These are phyloP conservation scores for Yarrowia divulgata DNA, from an alignment of 805 yeast genomes.

Conservation along the genomic window DNA sequence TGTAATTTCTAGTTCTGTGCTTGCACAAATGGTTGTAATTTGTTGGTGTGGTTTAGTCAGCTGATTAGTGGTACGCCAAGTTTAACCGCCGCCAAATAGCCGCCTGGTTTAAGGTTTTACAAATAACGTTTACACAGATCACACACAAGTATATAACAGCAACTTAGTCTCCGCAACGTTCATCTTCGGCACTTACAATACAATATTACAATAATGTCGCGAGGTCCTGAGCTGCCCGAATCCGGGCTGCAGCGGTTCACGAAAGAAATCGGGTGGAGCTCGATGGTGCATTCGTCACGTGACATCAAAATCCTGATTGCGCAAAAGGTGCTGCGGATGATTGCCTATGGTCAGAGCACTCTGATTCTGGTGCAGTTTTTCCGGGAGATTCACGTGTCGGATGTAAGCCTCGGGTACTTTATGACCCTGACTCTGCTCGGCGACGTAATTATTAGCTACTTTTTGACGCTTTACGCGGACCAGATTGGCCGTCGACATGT, in stretches of 20 bases:
- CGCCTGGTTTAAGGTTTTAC: background rate
- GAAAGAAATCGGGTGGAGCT: constrained; percentile 22
- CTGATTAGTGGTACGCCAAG: background rate
- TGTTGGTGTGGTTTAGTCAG: too few relatives aligned
- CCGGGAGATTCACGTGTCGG: constrained; percentile 54
- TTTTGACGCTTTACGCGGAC: constrained; percentile 58
- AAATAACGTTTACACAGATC: too few relatives aligned
- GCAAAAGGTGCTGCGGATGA: constrained; percentile 44
- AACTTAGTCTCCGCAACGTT: background rate
- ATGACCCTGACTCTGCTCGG: constrained; percentile 60
- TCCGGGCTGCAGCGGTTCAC: constrained; percentile 8
- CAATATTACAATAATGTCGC: constrained; percentile 7
- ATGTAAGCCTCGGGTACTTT: constrained; percentile 57
- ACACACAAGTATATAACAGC: background rate
- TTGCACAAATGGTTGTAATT: too few relatives aligned
- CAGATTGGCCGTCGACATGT: constrained; percentile 56
- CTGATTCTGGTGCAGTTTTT: constrained; percentile 56
- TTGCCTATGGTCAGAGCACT: constrained; percentile 53
- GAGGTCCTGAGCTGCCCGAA: constrained; percentile 23
- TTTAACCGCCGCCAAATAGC: background rate
- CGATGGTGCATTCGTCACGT: constrained; percentile 11
- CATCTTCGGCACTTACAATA: background rate
- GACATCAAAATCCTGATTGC: constrained; percentile 38
- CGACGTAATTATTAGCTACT: constrained; percentile 59
- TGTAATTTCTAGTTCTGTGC: background rate